Percentiles rank a stretch among this genome's conserved stretches.
These are phyloP conservation scores for Candida fluviatilis DNA, from an alignment of 805 yeast species.

Conservation along the genomic window DNA sequence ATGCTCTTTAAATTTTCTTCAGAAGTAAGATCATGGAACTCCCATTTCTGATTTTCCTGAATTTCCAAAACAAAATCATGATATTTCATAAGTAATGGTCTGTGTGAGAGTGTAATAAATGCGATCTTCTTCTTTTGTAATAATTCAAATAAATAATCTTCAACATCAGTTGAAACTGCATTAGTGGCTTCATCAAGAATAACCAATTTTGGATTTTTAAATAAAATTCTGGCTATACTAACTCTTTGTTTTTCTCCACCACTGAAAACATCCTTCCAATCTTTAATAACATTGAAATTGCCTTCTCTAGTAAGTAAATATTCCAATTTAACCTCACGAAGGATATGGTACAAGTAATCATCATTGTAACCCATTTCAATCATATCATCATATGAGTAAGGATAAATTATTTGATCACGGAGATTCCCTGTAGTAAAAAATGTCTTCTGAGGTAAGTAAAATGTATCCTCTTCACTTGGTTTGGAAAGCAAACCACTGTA, in stretches of 20 bases:
- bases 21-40: conserved; percentile 57
- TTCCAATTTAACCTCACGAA: conserved; percentile 74
- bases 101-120: conserved; percentile 75
- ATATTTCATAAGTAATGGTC: conserved; percentile 79
- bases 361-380: conserved; percentile 68
- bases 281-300: conserved; percentile 50
- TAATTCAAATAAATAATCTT: conserved; percentile 77
- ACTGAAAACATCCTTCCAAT: conserved; percentile 87
- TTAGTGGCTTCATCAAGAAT: conserved; percentile 92
- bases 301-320: conserved; percentile 70
- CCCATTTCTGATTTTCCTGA: conserved; percentile 49
- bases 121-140: conserved; percentile 69
- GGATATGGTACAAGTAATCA: conserved; percentile 58
- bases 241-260: conserved; percentile 96
- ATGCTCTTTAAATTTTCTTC: conserved; percentile 63
- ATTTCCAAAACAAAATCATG: conserved; percentile 75
- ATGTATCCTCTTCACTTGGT: conserved; percentile 64
- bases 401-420: conserved; percentile 89
- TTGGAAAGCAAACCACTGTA: conserved; percentile 79
- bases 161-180: conserved; percentile 87
- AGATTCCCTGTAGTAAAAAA: conserved; percentile 80
- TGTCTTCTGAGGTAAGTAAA: conserved; percentile 81
- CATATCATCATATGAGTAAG: conserved; percentile 75
- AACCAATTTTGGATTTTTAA: conserved; percentile 76
- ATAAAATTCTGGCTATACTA: conserved; percentile 80